phyloP scores from a whole-genome alignment of 2,329 filamentous ascomycete genomes.

The Penicillium sp. region DNA sequence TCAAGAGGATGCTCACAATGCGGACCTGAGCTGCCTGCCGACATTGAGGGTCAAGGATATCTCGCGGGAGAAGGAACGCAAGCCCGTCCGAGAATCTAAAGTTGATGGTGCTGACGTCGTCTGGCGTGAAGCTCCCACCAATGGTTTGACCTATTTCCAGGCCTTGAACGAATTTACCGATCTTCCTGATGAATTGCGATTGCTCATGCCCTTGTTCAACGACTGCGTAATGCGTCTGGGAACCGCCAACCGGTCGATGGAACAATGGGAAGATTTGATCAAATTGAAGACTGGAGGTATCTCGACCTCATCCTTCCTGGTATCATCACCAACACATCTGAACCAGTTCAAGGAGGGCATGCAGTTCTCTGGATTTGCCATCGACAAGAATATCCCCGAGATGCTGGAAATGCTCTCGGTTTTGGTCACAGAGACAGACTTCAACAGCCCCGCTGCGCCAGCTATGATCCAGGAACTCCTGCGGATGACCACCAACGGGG shows the following conservation, averaged over 20 bases:
- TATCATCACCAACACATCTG: constrained; percentile 70
- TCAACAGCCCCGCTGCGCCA: constrained; percentile 76
- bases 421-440: constrained; percentile 82
- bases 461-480: constrained; percentile 81
- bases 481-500: constrained; percentile 80
- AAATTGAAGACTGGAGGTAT: constrained; percentile 95
- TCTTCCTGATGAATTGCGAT: constrained; percentile 77
- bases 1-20: constrained; percentile 76
- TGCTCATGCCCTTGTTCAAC: constrained; percentile 83
- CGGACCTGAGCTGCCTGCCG: constrained; percentile 83
- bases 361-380: constrained; percentile 76
- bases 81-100: constrained; percentile 58
- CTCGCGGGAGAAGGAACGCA: constrained; percentile 69
- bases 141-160: constrained; percentile 93
- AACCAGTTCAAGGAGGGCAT: constrained; percentile 73
- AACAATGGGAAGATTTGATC: constrained; percentile 90
- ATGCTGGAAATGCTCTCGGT: constrained; percentile 85
- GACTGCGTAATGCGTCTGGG: constrained; percentile 91
- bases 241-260: constrained; percentile 82
- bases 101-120: constrained; percentile 67
- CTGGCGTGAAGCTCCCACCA: constrained; percentile 90
- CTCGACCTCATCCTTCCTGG: constrained; percentile 77
- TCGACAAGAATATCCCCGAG: constrained; percentile 83
- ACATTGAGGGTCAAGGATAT: constrained; percentile 88
- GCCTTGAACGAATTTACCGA: constrained; percentile 76